Percentiles rank a stretch among this genome's conserved stretches.
These are phyloP conservation scores for Xylaria sp. DNA, from an alignment of 2,329 filamentous ascomycete species.

Conservation along the genomic window DNA sequence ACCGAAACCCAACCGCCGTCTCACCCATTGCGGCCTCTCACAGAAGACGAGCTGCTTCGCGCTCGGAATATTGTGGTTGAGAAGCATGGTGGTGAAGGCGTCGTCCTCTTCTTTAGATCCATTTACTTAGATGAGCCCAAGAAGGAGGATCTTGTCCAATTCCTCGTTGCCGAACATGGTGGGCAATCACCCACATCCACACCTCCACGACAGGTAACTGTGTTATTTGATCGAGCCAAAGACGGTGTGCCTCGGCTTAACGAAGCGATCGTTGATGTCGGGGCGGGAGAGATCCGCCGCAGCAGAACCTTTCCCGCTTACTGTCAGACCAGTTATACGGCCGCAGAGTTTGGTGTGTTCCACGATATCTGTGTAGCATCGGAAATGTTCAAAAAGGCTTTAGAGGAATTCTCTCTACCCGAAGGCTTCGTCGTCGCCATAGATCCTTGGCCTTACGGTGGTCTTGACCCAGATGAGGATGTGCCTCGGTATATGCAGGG, in stretches of 20 bases:
- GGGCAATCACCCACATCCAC: slow-evolving; percentile 39
- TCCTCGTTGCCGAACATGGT: slow-evolving; percentile 48
- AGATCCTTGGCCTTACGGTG: slow-evolving; percentile 76
- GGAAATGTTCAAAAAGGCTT: slow-evolving; percentile 58
- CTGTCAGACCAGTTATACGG: slow-evolving; percentile 54
- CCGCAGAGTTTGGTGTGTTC: slow-evolving; percentile 56
- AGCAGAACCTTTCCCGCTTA: slow-evolving; percentile 46
- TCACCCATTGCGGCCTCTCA: slow-evolving; percentile 49
- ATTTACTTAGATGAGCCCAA: slow-evolving; percentile 48
- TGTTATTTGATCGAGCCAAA: slow-evolving; percentile 58
- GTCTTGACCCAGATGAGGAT: slow-evolving; percentile 54
- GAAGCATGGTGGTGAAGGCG: slow-evolving; percentile 42
- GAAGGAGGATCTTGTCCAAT: slow-evolving; percentile 44
- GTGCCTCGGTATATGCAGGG: slow-evolving; percentile 61
- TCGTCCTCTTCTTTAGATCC: slow-evolving; percentile 45
- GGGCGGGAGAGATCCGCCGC: slow-evolving; percentile 47
- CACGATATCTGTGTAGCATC: slow-evolving; percentile 57
- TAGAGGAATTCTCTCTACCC: slow-evolving; percentile 60
- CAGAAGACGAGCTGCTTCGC: slow-evolving; percentile 44
- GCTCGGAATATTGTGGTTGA: slow-evolving; percentile 46
- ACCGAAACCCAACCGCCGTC: slow-evolving; percentile 22
- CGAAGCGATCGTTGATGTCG: slow-evolving; percentile 55
- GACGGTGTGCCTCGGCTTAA: slow-evolving; percentile 50
- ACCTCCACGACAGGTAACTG: slow-evolving; percentile 57
- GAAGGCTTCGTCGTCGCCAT: slow-evolving; percentile 58